These are phyloP conservation scores for Citeromyces siamensis DNA, from an alignment of 1,139 yeast species.

Conservation along the genomic window DNA sequence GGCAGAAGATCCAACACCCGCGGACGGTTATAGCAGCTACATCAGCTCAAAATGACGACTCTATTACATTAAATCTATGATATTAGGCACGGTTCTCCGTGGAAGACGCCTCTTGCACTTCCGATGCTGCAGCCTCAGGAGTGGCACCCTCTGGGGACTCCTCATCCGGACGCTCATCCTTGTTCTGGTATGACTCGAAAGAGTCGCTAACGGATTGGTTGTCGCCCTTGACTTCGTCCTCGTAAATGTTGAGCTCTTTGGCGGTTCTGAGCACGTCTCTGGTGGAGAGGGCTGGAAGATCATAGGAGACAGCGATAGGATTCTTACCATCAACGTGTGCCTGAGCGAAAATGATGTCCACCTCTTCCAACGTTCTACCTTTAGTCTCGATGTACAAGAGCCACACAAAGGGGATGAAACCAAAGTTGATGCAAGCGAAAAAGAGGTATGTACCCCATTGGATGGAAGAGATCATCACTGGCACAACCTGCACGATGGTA, in stretches of 20 bases:
- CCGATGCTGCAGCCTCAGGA: neutral
- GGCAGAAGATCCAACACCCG: too few species aligned
- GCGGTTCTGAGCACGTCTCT: neutral
- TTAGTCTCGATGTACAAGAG: constrained; percentile 62
- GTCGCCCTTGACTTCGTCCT: neutral
- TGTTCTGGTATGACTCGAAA: constrained; percentile 1
- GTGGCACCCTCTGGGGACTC: neutral
- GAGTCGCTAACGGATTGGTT: constrained; percentile 2
- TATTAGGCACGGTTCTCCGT: too few species aligned
- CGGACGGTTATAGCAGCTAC: too few species aligned
- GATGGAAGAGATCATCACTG: constrained; percentile 27
- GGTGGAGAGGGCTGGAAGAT: neutral
- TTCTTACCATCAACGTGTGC: constrained; percentile 9
- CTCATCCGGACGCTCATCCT: too few species aligned
- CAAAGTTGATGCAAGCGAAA: constrained; percentile 25
- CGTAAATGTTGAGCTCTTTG: neutral
- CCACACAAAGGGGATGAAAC: constrained; percentile 45
- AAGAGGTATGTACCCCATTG: constrained; percentile 30
- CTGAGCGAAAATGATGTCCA: constrained; percentile 44
- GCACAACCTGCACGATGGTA: constrained; percentile 35
- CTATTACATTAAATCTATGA: too few species aligned
- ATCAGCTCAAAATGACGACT: too few species aligned
- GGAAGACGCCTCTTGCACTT: neutral
- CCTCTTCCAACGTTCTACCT: constrained; percentile 48
- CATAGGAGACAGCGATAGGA: neutral